Percentiles rank a stretch among this genome's conserved stretches.
These are phyloP conservation scores for Ogataea haglerorum DNA, from an alignment of 805 yeast genomes.

Conservation along the genomic window DNA sequence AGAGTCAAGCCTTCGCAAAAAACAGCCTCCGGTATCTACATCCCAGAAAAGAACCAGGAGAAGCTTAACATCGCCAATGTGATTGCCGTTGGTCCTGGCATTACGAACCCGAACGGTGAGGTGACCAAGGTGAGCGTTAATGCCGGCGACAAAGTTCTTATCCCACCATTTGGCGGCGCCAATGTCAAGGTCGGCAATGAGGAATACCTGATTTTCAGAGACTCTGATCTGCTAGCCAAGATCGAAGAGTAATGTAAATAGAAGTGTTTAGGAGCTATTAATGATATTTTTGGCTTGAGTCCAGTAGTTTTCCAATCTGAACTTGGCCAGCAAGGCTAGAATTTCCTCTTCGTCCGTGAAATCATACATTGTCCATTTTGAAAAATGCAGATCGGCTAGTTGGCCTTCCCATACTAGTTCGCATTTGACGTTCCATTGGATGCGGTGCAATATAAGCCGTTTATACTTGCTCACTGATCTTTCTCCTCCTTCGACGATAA, in stretches of 20 bases:
- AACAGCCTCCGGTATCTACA: slow-evolving; percentile 90
- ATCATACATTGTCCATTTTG: slow-evolving; percentile 64
- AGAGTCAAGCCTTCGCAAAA: slow-evolving; percentile 87
- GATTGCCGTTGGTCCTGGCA: slow-evolving; percentile 93
- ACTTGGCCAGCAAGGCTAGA: slow-evolving; percentile 43
- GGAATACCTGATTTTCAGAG: slow-evolving; percentile 64
- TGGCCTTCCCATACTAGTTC: slow-evolving; percentile 70
- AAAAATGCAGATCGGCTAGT: slow-evolving; percentile 49
- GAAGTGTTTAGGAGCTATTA: background rate
- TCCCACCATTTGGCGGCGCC: slow-evolving; percentile 93
- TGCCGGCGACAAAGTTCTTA: slow-evolving; percentile 90
- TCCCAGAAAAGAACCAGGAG: slow-evolving; percentile 95
- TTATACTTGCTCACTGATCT: slow-evolving; percentile 60
- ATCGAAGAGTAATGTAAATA: slow-evolving; percentile 47
- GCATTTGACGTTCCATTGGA: slow-evolving; percentile 60
- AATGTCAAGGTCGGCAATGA: slow-evolving; percentile 78
- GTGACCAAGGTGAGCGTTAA: slow-evolving; percentile 69
- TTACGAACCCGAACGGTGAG: slow-evolving; percentile 62
- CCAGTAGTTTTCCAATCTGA: slow-evolving; percentile 61
- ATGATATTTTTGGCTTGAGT: slow-evolving; percentile 32
- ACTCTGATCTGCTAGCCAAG: slow-evolving; percentile 92
- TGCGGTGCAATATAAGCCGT: slow-evolving; percentile 56
- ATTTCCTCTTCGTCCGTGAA: slow-evolving; percentile 52
- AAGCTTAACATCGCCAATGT: slow-evolving; percentile 92
- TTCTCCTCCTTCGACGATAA: slow-evolving; percentile 74